phyloP scores from a whole-genome alignment of 352 stramenopile species.

The Globisporangium uncinulatum region DNA sequence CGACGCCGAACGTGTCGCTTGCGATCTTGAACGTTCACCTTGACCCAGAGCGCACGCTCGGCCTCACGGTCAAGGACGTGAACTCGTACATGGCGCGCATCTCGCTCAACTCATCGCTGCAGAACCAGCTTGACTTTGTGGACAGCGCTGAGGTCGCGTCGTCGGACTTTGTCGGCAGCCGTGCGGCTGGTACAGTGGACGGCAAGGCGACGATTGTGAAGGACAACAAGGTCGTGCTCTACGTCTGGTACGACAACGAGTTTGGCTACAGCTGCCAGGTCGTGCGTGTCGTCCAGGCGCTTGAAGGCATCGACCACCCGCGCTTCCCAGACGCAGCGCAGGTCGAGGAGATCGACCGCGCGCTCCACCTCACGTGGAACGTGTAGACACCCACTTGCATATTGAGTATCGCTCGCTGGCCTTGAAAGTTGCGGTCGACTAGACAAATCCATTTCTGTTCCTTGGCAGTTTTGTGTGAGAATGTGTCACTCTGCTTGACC shows the following conservation, averaged over 20 bases:
- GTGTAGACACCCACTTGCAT: constrained; percentile 24
- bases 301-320: constrained; percentile 73
- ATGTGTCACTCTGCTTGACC: too few species aligned
- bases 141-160: constrained; percentile 79
- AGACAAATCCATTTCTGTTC: too few species aligned
- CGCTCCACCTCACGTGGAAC: constrained; percentile 44
- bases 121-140: constrained; percentile 88
- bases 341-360: constrained; percentile 61
- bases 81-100: constrained; percentile 78
- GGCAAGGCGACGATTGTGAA: constrained; percentile 82
- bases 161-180: constrained; percentile 80
- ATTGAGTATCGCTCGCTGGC: too few species aligned
- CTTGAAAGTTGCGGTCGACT: too few species aligned
- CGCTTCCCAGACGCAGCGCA: constrained; percentile 66
- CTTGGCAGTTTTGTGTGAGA: too few species aligned
- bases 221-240: constrained; percentile 81
- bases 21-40: constrained; percentile 95
- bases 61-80: constrained; percentile 61
- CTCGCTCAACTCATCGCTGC: constrained; percentile 76
- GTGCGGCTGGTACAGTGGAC: constrained; percentile 69
- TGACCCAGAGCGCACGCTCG: constrained; percentile 61
- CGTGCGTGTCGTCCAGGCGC: constrained; percentile 70
- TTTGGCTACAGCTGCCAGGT: constrained; percentile 88
- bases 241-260: constrained; percentile 91
- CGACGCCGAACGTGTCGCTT: constrained; percentile 97